A percentile compares a stretch with the other conserved stretches of the same genome.
These are phyloP conservation scores for Populus davidiana DNA, from an alignment of 345 rosid species.

Conservation along the genomic window DNA sequence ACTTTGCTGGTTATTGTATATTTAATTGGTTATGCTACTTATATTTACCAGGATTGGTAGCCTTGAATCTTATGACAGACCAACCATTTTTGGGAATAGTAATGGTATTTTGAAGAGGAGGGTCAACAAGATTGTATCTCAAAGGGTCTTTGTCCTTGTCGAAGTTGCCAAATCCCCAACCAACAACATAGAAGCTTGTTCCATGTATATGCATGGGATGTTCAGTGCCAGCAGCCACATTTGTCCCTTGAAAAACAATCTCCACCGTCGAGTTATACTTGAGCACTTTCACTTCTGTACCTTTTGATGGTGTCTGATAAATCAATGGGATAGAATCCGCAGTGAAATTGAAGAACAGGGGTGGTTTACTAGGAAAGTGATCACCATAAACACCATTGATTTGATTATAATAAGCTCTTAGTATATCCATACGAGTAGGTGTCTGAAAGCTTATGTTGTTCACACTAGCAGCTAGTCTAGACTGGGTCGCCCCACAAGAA, in stretches of 20 bases:
- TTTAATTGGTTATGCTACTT: no score
- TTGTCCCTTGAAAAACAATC: slow-evolving; percentile 38
- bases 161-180: slow-evolving; percentile 21
- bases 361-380: slow-evolving; percentile 51
- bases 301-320: slow-evolving; percentile 41
- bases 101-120: slow-evolving; percentile 16
- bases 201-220: slow-evolving; percentile 47
- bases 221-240: slow-evolving; percentile 22
- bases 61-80: slow-evolving; percentile 15
- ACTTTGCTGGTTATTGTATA: not conserved
- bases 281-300: slow-evolving; percentile 31
- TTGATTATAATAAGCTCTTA: slow-evolving; percentile 44
- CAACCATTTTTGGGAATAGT: slow-evolving; percentile 11
- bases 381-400: slow-evolving; percentile 23
- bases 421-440: slow-evolving; percentile 30
- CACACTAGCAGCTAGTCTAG: slow-evolving; percentile 34
- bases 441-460: slow-evolving; percentile 41
- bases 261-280: slow-evolving; percentile 29
- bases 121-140: slow-evolving; percentile 31
- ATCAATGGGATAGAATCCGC: slow-evolving; percentile 23
- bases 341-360: slow-evolving; percentile 40
- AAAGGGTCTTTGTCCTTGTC: slow-evolving; percentile 23
- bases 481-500: slow-evolving; percentile 30
- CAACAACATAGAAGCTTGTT: slow-evolving; percentile 26
- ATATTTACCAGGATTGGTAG: slow-evolving; percentile 3